Conservation (phyloP, 73 alveolate species). For the Paramecium sexaurelia region DNA sequence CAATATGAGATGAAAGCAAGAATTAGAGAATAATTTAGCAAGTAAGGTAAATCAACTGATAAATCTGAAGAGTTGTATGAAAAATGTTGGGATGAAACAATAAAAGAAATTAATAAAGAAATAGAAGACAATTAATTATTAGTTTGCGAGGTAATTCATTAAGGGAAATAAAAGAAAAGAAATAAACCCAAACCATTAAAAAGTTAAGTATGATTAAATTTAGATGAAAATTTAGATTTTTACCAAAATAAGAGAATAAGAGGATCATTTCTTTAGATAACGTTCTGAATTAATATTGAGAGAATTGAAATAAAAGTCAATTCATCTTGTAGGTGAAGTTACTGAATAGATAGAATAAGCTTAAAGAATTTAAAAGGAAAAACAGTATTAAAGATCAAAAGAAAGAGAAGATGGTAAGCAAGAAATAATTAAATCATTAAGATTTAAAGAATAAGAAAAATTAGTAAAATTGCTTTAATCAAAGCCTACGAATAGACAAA, state of each 20-base stretch:
- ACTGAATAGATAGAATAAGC: not conserved
- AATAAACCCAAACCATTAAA: not conserved
- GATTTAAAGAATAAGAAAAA: not conserved
- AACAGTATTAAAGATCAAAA: not conserved
- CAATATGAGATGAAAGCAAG: not conserved
- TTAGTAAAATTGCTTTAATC: not conserved
- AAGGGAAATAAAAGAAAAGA: not conserved
- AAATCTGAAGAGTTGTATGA: not conserved
- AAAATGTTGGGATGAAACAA: slow-evolving; percentile 21
- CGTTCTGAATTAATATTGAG: not conserved
- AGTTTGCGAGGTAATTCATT: not conserved
- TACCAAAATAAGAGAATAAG: not conserved
- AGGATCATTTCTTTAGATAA: not conserved
- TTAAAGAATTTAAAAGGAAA: not conserved
- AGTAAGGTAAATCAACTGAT: not conserved
- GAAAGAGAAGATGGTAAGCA: slow-evolving; percentile 19
- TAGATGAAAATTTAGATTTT: not conserved
- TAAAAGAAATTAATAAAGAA: slow-evolving; percentile 14
- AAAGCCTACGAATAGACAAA: not conserved
- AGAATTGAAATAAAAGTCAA: not conserved
- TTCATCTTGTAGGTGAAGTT: not conserved
- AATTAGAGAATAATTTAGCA: not conserved
- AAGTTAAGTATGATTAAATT: not conserved
- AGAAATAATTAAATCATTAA: not conserved
- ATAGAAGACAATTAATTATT: not conserved